phyloP scores from a whole-genome alignment of 495 filamentous ascomycete genomes.

The Neurospora pannonica region DNA sequence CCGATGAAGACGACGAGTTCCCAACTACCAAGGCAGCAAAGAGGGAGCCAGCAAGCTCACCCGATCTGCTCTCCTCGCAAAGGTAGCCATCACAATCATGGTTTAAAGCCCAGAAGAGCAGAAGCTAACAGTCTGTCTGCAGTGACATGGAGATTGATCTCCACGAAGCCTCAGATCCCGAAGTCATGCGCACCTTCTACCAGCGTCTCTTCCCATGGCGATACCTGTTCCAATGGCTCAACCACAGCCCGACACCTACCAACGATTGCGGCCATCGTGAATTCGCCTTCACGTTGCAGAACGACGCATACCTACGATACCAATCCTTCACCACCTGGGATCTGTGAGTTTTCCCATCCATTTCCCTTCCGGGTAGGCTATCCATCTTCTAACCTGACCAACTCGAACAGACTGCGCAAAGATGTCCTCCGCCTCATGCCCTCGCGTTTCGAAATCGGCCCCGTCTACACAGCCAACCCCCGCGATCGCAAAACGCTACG shows the following conservation, averaged over 20 bases:
- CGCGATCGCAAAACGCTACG: conserved; percentile 82
- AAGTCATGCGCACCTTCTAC: conserved; percentile 85
- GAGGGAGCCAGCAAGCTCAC: conserved; percentile 18
- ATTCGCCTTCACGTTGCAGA: conserved; percentile 85
- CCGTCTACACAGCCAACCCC: conserved; percentile 87
- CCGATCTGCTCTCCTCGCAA: conserved; percentile 22
- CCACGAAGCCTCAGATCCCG: conserved; percentile 52
- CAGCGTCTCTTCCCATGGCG: conserved; percentile 94
- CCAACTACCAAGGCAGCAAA: conserved; percentile 32
- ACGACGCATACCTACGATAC: conserved; percentile 85
- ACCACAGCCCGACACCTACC: conserved; percentile 77
- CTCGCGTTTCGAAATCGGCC: conserved; percentile 93
- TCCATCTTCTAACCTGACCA: background rate
- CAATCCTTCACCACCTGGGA: conserved; percentile 82
- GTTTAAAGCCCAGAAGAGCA: background rate
- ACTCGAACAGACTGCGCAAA: conserved; percentile 61
- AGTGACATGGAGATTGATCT: background rate
- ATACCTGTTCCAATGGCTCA: conserved; percentile 94
- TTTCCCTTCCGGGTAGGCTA: background rate
- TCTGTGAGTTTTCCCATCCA: conserved; percentile 43
- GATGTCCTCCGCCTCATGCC: conserved; percentile 80
- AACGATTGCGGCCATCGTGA: conserved; percentile 88
- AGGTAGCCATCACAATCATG: conserved; percentile 10
- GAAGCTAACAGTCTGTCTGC: background rate
- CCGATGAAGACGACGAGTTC: conserved; percentile 73